Evolutionary conservation across 805 yeast genomes (phyloP), one percentile per base, ranked within the genome.

Genomic region (Wickerhamiella kazuoi): DNA sequence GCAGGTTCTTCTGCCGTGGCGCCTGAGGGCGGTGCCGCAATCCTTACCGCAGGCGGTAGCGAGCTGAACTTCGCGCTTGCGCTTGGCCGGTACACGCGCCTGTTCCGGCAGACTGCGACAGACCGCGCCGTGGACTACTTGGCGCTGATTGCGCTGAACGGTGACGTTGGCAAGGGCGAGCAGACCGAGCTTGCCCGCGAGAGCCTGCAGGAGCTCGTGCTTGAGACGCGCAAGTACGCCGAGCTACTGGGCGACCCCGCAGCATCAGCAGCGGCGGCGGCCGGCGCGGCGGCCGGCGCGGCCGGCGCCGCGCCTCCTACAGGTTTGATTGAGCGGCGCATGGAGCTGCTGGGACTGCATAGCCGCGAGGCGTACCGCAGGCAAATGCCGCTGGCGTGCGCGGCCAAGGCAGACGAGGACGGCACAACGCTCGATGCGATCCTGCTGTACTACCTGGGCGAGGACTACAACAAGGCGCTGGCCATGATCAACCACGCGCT

Each of bases 41-140:
- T 23, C 9, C 26, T 23, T 23, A 11, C 26, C 11, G 11, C 9
- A 7, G 26, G 11, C 11, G 26, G 26, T 11, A n/a, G 13, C 4
- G 21, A 49, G 43, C 54, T 66, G 39, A 55, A 67, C 46, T 57
- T 76, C 55, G 74, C 79, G 16, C 66, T 80, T 41, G 56, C 83
- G 38, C 50, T 90, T 36, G 93, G 93, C 1, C 72, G 76, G 17
- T 87, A 82, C 58, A 79, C 90, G 9, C 69, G 84, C 45, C 72
- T 76, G 15, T 87, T 90, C 65, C 76, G 84, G 50, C 71, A 72
- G 42, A 72, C 87, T 30, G 93, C 84, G 59, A 93, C 97, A 19
- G 72, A 76, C 50, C 81, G 79, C 41, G 96, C 96, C 0, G 79
- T 81, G n/a, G 94, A 87, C 55, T 90, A 90, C 53, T 60, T 87